phyloP scores from a whole-genome alignment of 2,329 filamentous ascomycete species.

The Endoconidiophora laricicola region DNA sequence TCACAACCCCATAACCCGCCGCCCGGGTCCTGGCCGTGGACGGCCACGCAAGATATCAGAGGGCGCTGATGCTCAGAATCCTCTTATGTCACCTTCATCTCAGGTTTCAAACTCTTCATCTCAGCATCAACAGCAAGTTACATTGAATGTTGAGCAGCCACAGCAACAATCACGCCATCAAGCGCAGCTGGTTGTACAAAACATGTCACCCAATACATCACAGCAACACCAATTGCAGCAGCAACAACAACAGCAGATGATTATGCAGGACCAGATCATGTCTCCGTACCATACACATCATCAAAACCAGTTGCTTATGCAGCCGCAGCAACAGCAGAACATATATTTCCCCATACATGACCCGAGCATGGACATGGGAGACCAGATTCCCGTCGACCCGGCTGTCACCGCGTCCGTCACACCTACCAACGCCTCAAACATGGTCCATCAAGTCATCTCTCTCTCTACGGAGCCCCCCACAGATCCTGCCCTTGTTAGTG shows the following conservation, averaged over 20 bases:
- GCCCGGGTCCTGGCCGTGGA: conserved; percentile 40
- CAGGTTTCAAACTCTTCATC: conserved; percentile 1
- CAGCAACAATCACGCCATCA: conserved; percentile 13
- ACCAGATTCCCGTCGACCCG: not conserved
- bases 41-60: conserved; percentile 31
- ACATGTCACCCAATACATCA: not conserved
- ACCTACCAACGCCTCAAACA: not conserved
- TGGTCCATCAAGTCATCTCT: not conserved
- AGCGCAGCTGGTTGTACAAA: not conserved
- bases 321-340: not conserved
- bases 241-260: conserved; percentile 12
- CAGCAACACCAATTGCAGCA: not conserved
- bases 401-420: not conserved
- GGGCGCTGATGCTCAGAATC: conserved; percentile 13
- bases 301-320: not conserved
- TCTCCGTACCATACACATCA: conserved; percentile 4
- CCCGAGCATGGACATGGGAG: not conserved
- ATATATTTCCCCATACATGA: not conserved
- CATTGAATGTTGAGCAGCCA: conserved; percentile 8
- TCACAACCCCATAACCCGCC: conserved; percentile 40
- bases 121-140: not conserved
- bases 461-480: not conserved
- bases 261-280: conserved; percentile 5
- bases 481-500: not conserved
- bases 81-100: not conserved